These are phyloP conservation scores for Microsporum audouinii DNA, from an alignment of 2,329 filamentous ascomycete species.

Conservation along the genomic window DNA sequence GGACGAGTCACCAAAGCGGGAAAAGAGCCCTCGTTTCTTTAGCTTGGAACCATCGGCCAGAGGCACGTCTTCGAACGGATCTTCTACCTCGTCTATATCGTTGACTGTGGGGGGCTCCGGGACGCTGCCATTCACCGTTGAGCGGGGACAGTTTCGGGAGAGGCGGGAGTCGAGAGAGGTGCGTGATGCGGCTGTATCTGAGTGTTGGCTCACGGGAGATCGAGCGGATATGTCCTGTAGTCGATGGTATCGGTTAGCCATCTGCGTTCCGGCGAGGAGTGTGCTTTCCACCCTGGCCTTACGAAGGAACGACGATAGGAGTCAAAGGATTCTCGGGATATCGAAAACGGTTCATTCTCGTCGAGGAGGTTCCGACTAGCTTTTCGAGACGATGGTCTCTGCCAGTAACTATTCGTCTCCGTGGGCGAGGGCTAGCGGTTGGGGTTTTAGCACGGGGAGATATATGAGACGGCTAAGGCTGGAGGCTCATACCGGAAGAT, in stretches of 20 bases:
- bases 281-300: slow-evolving; percentile 29
- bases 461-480: slow-evolving; percentile 3
- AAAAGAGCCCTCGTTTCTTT: slow-evolving; percentile 64
- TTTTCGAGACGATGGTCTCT: slow-evolving; percentile 39
- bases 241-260: not conserved
- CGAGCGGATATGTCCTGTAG: slow-evolving; percentile 76
- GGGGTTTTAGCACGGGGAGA: not conserved
- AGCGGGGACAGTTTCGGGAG: slow-evolving; percentile 51
- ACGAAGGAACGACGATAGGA: slow-evolving; percentile 94
- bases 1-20: slow-evolving; percentile 59
- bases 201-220: slow-evolving; percentile 54
- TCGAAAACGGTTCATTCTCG: slow-evolving; percentile 87
- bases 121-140: slow-evolving; percentile 46
- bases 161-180: slow-evolving; percentile 70
- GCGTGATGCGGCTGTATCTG: slow-evolving; percentile 51
- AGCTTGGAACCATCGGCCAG: slow-evolving; percentile 62
- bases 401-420: slow-evolving; percentile 75
- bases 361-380: slow-evolving; percentile 53
- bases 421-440: slow-evolving; percentile 63
- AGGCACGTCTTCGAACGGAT: slow-evolving; percentile 82
- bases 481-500: slow-evolving; percentile 61
- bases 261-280: not conserved
- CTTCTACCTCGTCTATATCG: slow-evolving; percentile 43
- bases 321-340: slow-evolving; percentile 93
- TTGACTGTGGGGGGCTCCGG: slow-evolving; percentile 53